Base-by-base conservation (phyloP, 495 filamentous ascomycete species). In the Penicillium atrosanguineum region DNA sequence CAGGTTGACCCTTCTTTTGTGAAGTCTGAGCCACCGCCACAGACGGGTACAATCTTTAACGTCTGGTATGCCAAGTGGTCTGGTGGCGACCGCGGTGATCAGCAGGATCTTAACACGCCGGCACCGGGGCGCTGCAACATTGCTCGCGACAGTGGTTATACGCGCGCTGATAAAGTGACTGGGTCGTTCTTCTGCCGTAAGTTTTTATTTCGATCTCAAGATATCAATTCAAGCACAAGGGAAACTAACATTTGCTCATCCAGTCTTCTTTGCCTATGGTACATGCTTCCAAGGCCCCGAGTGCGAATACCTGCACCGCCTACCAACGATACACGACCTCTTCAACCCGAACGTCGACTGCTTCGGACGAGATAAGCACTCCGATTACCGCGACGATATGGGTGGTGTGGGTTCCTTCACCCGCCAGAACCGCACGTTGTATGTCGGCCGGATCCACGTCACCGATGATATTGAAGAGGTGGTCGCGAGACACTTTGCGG, bases 391-490 rank as follows among this genome's bases (percentile, higher is more conserved):
- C 48, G 46, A 60, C 73, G 95, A 98, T 64, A 97, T 98, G 94
- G 92, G 92, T 31, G 94, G 94, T 55, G 88, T 95, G 14, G 94
- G 94, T 4, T 85, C 79, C 53, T 98, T 97, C 65, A 86, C 87
- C 77, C 81, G 94, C 15, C 89, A 91, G 65, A 98, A 97, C 60
- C 77, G 93, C 7, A 97, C 95, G 3, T 78, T 98, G 9, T 98
- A 98, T 62, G 77, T 96, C 8, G 94, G 94, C 4, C 78, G 92
- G 21, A 96, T 97, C 55, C 89, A 96, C 64, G 93, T 96, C 18
- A 91, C 85, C n/a, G 93, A 97, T 69, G 93, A 96, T 65, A 97
- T 97, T 55, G 92, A 97, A 66, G 94, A 98, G 69, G 82, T 97
- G n/a, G 91, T 96, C 2, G 84, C 91, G 28, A 79, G 94, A 11